These are phyloP conservation scores for Aspergillus biplanus DNA, from an alignment of 495 filamentous ascomycete genomes.

Conservation along the genomic window DNA sequence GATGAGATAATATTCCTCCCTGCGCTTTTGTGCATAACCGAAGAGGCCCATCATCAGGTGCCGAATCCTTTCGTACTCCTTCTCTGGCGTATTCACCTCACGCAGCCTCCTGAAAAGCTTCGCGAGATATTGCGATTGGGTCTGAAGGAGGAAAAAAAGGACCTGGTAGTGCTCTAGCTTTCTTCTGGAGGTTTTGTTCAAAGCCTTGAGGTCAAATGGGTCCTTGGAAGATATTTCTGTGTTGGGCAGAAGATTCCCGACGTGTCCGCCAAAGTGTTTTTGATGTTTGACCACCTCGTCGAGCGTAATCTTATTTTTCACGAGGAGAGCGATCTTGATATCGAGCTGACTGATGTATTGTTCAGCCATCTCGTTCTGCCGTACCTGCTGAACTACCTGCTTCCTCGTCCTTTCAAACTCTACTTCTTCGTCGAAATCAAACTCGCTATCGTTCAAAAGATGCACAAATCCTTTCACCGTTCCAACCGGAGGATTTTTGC, in stretches of 20 bases:
- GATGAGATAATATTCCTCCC: constrained; percentile 96
- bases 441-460: constrained; percentile 95
- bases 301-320: constrained; percentile 98
- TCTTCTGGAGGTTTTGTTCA: constrained; percentile 93
- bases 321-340: constrained; percentile 97
- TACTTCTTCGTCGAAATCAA: constrained; percentile 98
- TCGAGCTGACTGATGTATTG: constrained; percentile 98
- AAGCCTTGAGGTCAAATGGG: constrained; percentile 92
- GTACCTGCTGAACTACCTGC: constrained; percentile 93
- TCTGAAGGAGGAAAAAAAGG: constrained; percentile 96
- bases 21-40: constrained; percentile 92
- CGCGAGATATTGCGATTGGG: constrained; percentile 92
- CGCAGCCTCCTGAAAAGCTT: constrained; percentile 82
- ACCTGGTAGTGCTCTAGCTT: constrained; percentile 98
- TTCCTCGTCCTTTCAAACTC: constrained; percentile 93
- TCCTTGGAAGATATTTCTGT: constrained; percentile 85
- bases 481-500: constrained; percentile 96
- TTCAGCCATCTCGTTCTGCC: constrained; percentile 95
- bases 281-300: constrained; percentile 98
- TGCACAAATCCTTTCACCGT: constrained; percentile 98
- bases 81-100: constrained; percentile 84
- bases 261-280: constrained; percentile 91
- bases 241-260: constrained; percentile 83
- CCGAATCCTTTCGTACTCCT: constrained; percentile 88
- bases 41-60: constrained; percentile 96